Base-by-base conservation (phyloP, 2,329 filamentous ascomycete genomes). In the Kalmusia sp. region DNA sequence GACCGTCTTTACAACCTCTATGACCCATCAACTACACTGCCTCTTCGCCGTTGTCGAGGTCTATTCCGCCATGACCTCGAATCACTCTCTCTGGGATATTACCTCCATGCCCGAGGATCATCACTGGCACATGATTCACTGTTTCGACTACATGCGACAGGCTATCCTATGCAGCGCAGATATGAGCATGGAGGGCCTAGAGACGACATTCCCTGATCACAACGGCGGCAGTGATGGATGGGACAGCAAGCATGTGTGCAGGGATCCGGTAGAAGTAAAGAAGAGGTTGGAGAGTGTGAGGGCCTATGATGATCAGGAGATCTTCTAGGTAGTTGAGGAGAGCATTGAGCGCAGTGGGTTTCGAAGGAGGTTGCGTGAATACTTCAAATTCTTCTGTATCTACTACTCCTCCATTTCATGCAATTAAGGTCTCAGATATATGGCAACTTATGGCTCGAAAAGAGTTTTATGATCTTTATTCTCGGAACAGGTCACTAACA, bases 81-180 rank as follows among this genome's bases (percentile, higher is more conserved):
- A 60, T 24, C 61, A 61, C 28, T 35, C 57, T 15, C 55, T 72
- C 3, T 47, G 44, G 44, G 44, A 47, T 33, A 47, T 47, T 15
- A 47, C 44, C 3, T 47, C 44, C 15, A 47, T 47, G 11, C 65
- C 68, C 33, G 69, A 72, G 27, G 68, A 71, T 41, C 69, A 72
- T 46, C 70, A 71, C 55, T 71, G 69, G 70, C 70, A 73, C 45
- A 71, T 71, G 67, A 73, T 72, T 21, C 70, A 73, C 43, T 72
- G 70, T 59, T 73, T 72, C 43, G 70, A 73, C 35, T 73, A 72
- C 53, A 65, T 73, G 67, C 62, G 69, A 1, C 69, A 73, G 44
- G 64, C 69, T 1, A 73, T 73, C 37, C 57, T 71, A 60, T 73
- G 70, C 38, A 54, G 39, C 22, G 70, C 69, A 1, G 70, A 73